phyloP scores from a whole-genome alignment of 768 basidiomycete genomes.

The Vararia minispora region DNA sequence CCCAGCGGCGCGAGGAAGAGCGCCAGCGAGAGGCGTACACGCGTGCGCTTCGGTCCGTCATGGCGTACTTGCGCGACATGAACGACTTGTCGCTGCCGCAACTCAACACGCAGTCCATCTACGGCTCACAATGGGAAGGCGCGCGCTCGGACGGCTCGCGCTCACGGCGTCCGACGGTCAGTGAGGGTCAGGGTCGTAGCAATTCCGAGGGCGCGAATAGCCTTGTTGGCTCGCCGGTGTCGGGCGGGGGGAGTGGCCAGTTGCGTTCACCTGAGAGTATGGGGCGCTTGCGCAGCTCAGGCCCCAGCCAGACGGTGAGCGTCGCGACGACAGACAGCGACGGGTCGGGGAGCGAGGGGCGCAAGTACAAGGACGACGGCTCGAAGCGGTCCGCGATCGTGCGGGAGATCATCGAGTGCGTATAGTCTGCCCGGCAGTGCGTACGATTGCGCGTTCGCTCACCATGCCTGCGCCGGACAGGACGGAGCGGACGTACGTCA shows the following conservation, averaged over 20 bases:
- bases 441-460: slow-evolving; percentile 8
- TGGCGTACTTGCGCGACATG: slow-evolving; percentile 95
- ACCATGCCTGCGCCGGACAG: slow-evolving; percentile 30
- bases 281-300: slow-evolving; percentile 45
- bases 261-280: slow-evolving; percentile 59
- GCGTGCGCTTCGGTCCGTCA: slow-evolving; percentile 78
- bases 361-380: slow-evolving; percentile 89
- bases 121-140: slow-evolving; percentile 39
- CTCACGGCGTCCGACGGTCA: slow-evolving; percentile 56
- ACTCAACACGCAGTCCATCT: slow-evolving; percentile 42
- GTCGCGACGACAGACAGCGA: slow-evolving; percentile 66
- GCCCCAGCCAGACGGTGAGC: slow-evolving; percentile 56
- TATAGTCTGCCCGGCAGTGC: slow-evolving; percentile 15
- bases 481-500: slow-evolving; percentile 92
- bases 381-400: slow-evolving; percentile 74
- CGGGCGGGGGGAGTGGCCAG: slow-evolving; percentile 34
- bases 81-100: slow-evolving; percentile 77
- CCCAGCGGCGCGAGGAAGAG: slow-evolving; percentile 57
- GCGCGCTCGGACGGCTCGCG: slow-evolving; percentile 25
- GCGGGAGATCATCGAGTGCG: slow-evolving; percentile 85
- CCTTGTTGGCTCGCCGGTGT: slow-evolving; percentile 27
- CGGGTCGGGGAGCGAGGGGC: slow-evolving; percentile 57
- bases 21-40: slow-evolving; percentile 60
- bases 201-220: slow-evolving; percentile 33
- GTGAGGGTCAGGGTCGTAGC: slow-evolving; percentile 48